Base-by-base conservation (phyloP, 176 grass and related monocot species). In the Neostapfia colusana region DNA sequence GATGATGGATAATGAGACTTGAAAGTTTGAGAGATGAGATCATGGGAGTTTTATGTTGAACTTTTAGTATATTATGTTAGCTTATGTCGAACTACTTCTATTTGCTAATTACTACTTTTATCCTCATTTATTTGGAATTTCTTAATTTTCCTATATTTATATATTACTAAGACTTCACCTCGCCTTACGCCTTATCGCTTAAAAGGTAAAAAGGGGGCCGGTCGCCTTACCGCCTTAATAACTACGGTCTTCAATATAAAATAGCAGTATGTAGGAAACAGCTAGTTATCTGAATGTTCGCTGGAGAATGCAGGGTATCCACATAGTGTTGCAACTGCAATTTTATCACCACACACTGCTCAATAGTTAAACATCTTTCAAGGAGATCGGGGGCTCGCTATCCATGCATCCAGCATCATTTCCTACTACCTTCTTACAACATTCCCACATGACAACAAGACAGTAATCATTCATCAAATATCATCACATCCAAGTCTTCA, bases 401-500 rank as follows among this genome's bases (percentile, higher is more conserved):
- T 64, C 9, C 20, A 37, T 43, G 42, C 9, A 16, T 28, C 45
- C 57, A 8, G 20, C 20, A 21, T 54, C 50, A 54, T 55, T 43
- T 59, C 36, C 25, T 39, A 34, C 8, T 75, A 27, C 13, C 10
- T 65, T 18, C 11, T 21, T 69, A 73, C 61, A 37, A 31, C 15
- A 57, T 17, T n/a, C 3, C 16, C 5, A 45, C 62, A 72, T 74
- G 37, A 16, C 8, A 38, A 54, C 10, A 26, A 8, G 54, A 65
- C 55, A 84, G 48, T 7, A 28, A 26, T 43, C n/a, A 10, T 61
- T 82, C 38, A 68, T 36, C 50, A 65, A 35, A 73, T 17, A 66
- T 5, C 10, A 10, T 10, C 16, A 58, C 28, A 65, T 67, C 17
- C 61, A 7, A 60, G 14, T 65, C 40, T 53, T 71, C 20, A 45